Conservation (phyloP, 179 eudicot genomes). For the Gypsophila paniculata region DNA sequence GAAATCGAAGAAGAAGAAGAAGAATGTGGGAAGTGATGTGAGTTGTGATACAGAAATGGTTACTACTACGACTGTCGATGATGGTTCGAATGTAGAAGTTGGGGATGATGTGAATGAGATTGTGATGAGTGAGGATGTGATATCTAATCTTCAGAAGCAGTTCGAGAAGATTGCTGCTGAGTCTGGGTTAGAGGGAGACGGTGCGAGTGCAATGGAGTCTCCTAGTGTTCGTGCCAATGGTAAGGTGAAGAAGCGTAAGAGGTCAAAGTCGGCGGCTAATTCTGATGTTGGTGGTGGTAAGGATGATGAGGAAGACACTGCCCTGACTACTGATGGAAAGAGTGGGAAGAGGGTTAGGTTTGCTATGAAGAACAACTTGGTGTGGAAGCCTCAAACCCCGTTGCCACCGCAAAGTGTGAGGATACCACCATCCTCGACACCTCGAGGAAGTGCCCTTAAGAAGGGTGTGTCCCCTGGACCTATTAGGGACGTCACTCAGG, state of each 20-base stretch:
- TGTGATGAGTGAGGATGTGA: constrained; percentile 38
- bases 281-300: constrained; percentile 18
- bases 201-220: constrained; percentile 34
- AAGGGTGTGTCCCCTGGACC: constrained; percentile 91
- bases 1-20: constrained; percentile 39
- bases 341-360: constrained; percentile 72
- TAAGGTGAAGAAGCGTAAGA: constrained; percentile 64
- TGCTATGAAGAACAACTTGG: constrained; percentile 82
- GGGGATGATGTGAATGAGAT: constrained; percentile 17
- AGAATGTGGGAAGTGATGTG: constrained; percentile 17
- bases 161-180: constrained; percentile 90
- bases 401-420: constrained; percentile 83
- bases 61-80: constrained; percentile 19
- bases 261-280: constrained; percentile 30
- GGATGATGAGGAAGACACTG: constrained; percentile 24
- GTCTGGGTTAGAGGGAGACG: constrained; percentile 53
- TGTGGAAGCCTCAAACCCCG: constrained; percentile 87
- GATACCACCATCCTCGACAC: constrained; percentile 84
- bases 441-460: constrained; percentile 93
- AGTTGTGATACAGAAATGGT: constrained; percentile 28
- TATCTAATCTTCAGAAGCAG: constrained; percentile 79
- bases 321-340: constrained; percentile 41
- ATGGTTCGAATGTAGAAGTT: constrained; percentile 4
- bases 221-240: constrained; percentile 28
- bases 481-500: constrained; percentile 36